These are phyloP conservation scores for Gamarada debralockiae DNA, from an alignment of 495 filamentous ascomycete species.

Conservation along the genomic window DNA sequence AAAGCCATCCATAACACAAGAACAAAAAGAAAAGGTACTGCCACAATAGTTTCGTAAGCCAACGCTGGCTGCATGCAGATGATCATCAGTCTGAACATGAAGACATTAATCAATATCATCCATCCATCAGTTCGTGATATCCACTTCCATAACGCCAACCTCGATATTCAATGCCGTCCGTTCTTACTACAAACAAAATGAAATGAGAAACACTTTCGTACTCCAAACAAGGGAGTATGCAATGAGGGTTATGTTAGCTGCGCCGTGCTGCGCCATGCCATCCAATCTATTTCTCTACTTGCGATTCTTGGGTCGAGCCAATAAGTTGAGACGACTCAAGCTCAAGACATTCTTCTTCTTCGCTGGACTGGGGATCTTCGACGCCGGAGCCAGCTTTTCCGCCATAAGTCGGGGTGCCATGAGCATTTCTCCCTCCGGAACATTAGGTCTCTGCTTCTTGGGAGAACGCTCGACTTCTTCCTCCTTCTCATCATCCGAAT, in stretches of 20 bases:
- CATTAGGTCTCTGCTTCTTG: conserved; percentile 37
- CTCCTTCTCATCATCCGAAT: conserved; percentile 40
- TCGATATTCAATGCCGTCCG: background rate
- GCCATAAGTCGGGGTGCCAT: conserved; percentile 17
- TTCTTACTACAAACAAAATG: background rate
- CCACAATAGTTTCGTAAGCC: background rate
- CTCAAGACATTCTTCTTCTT: conserved; percentile 33
- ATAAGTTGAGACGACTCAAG: conserved; percentile 47
- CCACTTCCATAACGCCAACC: background rate
- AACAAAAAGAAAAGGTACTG: conserved; percentile 3
- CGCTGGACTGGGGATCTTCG: conserved; percentile 10
- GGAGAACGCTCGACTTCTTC: conserved; percentile 25
- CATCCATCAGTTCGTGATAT: background rate
- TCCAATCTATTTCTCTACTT: conserved; percentile 11
- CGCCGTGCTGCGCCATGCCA: too few relatives aligned
- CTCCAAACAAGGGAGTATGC: background rate
- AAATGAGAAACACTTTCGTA: background rate
- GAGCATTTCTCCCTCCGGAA: conserved; percentile 17
- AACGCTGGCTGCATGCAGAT: background rate
- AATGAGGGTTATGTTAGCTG: too few relatives aligned
- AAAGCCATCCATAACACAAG: conserved; percentile 1
- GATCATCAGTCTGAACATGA: conserved; percentile 3
- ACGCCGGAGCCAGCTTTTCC: conserved; percentile 1
- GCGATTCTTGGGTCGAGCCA: conserved; percentile 47
- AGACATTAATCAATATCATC: conserved; percentile 1